Base-by-base conservation (phyloP, 2,329 filamentous ascomycete genomes). In the Lasiodiplodia gonubiensis region DNA sequence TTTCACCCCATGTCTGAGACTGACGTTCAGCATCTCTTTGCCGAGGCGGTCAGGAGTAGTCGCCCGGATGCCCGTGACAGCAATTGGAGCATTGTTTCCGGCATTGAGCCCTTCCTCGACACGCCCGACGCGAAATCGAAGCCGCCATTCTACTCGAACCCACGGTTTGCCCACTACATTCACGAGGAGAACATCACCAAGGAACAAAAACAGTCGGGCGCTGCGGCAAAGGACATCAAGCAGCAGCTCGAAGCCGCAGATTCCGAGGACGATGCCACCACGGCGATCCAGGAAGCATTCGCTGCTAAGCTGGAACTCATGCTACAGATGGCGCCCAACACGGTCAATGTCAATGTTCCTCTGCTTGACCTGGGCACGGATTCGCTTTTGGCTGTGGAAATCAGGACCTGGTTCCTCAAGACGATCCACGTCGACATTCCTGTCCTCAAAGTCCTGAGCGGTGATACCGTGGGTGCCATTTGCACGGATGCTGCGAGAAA, bases 361-460 rank as follows among this genome's bases (percentile, higher is more conserved):
- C 16, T 64, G 27, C 21, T 64, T 5, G 25, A 64, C n/a, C 74
- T 78, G n/a, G 75, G 79, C 0, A 66, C 79, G 11, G 80, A 81
- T 68, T 80, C 79, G 2, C 69, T 82, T 2, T 64, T 80, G 14
- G 77, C 79, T 0, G 79, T 81, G 2, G 77, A 80, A 21, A 63
- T 82, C 2, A 80, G 84, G 0, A 74, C 80, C 2, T 87, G 84
- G 84, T 83, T 85, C 68, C 48, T 80, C 18, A 82, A 83, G 66
- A 74, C 82, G 49, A 57, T 85, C 0, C 68, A 80, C 0, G 72
- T 80, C 0, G 80, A 86, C 57, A 77, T 86, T 0, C 81, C 83
- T 0, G 79, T 85, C 2, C 73, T 86, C 2, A 82, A 83, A 67
- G 76, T 86, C 39, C 69, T 85, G 6, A 75, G 79, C 12, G 80